phyloP scores from a whole-genome alignment of 2,329 filamentous ascomycete genomes.

The Cladophialophora yegresii region DNA sequence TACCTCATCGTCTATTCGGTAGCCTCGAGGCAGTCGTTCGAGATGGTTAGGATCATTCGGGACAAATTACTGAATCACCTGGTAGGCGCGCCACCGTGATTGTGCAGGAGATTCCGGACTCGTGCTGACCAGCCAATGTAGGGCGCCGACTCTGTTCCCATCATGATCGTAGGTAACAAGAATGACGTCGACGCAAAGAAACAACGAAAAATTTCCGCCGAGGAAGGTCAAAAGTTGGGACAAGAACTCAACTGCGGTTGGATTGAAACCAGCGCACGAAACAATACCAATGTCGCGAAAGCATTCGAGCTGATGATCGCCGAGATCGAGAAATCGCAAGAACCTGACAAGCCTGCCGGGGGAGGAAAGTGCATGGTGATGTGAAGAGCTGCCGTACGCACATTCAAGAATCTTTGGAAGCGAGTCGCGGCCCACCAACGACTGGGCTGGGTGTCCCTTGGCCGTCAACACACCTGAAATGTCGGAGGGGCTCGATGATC shows the following conservation, averaged over 20 bases:
- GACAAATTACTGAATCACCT: conserved; percentile 98
- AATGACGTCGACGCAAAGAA: conserved; percentile 81
- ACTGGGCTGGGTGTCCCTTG: not conserved
- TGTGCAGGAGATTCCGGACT: conserved; percentile 8
- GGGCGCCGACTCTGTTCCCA: conserved; percentile 89
- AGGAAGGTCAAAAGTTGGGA: conserved; percentile 80
- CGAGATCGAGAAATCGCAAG: conserved; percentile 92
- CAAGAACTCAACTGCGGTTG: conserved; percentile 89
- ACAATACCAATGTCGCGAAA: conserved; percentile 89
- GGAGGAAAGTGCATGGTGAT: conserved; percentile 82
- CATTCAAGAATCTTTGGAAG: not conserved
- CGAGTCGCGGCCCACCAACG: not conserved
- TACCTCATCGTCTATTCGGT: conserved; percentile 99
- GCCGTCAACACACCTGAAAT: too few relatives aligned
- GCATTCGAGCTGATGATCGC: conserved; percentile 93
- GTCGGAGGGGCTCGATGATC: not conserved
- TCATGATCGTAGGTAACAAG: conserved; percentile 97
- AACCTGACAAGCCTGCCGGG: conserved; percentile 78
- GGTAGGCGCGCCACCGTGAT: conserved; percentile 54
- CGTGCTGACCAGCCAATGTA: conserved; percentile 43
- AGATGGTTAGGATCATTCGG: conserved; percentile 93
- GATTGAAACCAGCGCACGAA: conserved; percentile 91
- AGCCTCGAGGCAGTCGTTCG: conserved; percentile 86
- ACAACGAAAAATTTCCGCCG: conserved; percentile 83
- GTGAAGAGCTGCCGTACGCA: conserved; percentile 54